Evolutionary conservation across 2,329 filamentous ascomycete species (phyloP).

Genomic region (Fusarium pseudocircinatum): DNA sequence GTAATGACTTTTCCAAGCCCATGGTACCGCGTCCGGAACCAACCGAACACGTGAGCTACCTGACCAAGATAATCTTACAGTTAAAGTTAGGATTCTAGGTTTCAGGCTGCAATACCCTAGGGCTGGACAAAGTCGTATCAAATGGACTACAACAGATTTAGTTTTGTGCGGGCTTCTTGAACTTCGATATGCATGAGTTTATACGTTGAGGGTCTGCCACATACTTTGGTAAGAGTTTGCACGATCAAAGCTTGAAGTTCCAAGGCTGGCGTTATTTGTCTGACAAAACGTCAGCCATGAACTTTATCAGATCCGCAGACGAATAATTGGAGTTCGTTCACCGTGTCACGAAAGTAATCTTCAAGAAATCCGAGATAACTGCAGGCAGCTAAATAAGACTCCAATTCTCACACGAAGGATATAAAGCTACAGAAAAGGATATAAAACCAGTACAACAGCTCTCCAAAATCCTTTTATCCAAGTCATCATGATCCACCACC

Average conservation of each 20-base stretch:
- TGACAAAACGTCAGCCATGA: accelerated
- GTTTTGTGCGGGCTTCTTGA: accelerated
- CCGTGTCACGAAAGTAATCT: background rate
- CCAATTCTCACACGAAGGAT: no score
- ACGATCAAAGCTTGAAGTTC: accelerated
- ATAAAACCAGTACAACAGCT: background rate
- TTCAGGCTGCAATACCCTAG: background rate
- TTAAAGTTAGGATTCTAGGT: no score
- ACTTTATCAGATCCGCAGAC: no score
- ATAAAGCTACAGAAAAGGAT: accelerated
- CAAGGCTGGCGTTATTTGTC: accelerated
- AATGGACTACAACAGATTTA: accelerated
- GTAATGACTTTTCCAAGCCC: background rate
- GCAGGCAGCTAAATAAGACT: no score
- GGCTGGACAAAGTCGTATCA: accelerated
- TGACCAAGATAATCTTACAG: background rate
- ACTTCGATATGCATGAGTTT: accelerated
- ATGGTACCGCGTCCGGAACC: no score
- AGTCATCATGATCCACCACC: background rate
- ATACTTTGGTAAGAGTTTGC: accelerated
- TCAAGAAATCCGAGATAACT: no score
- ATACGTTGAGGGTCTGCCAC: accelerated
- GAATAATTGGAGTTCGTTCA: accelerated
- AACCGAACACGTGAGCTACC: accelerated
- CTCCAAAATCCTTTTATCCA: accelerated